These are phyloP conservation scores for Cardiospermum halicacabum DNA, from an alignment of 345 rosid genomes.

Conservation along the genomic window DNA sequence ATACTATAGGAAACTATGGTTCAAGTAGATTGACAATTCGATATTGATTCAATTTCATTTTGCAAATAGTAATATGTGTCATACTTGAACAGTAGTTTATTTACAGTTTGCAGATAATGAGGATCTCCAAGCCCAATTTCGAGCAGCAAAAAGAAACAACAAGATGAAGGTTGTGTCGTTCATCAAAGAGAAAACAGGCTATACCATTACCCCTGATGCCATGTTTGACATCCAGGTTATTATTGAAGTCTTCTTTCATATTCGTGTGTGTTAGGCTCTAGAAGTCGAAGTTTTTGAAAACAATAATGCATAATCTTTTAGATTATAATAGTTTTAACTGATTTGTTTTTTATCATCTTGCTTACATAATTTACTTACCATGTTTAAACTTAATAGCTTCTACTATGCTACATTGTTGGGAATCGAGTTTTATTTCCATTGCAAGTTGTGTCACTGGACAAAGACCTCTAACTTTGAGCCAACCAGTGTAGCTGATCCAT, in stretches of 20 bases:
- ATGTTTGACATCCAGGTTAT: constrained; percentile 84
- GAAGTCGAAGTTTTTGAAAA: background rate
- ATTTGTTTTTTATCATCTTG: background rate
- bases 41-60: background rate
- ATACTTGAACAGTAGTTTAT: constrained; percentile 18
- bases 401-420: background rate
- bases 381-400: background rate
- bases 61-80: constrained; percentile 6
- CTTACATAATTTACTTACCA: background rate
- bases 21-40: background rate
- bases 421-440: too few species aligned
- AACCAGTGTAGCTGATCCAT: background rate
- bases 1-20: background rate
- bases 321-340: background rate
- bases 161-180: constrained; percentile 65
- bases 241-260: constrained; percentile 9
- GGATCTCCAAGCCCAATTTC: constrained; percentile 65
- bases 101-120: constrained; percentile 66
- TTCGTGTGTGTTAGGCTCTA: background rate
- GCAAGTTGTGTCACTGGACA: background rate
- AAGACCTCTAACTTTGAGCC: background rate
- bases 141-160: constrained; percentile 62
- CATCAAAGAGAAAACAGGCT: constrained; percentile 67
- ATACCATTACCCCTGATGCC: constrained; percentile 66
- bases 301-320: background rate